phyloP scores from a whole-genome alignment of 2,329 filamentous ascomycete species.

The Aspergillus glaucus region DNA sequence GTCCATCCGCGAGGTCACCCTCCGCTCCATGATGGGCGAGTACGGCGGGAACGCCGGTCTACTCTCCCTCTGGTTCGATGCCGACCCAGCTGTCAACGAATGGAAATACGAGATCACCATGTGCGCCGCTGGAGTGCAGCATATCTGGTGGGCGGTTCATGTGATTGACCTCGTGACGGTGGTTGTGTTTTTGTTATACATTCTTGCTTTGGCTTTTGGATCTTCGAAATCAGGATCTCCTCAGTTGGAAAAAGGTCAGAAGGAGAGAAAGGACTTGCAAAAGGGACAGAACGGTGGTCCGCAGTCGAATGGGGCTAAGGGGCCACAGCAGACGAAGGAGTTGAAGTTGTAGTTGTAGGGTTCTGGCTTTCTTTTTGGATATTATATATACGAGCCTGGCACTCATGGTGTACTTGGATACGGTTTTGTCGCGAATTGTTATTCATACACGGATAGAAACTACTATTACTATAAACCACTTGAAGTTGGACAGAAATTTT shows the following conservation, averaged over 20 bases:
- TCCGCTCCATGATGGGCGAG: conserved; percentile 97
- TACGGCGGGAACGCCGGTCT: conserved; percentile 89
- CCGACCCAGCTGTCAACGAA: conserved; percentile 50
- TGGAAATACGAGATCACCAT: conserved; percentile 78
- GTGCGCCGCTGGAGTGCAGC: conserved; percentile 76
- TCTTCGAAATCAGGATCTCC: neutral
- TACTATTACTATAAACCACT: too few species aligned
- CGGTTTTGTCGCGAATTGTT: too few species aligned
- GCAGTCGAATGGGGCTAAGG: neutral
- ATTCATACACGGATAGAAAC: too few species aligned
- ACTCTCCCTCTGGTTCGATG: conserved; percentile 83
- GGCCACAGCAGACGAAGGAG: neutral
- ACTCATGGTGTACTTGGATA: too few species aligned
- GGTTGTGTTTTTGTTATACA: conserved; percentile 22
- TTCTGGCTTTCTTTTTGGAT: too few species aligned
- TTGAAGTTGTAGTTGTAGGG: neutral
- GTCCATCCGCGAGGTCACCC: conserved; percentile 76
- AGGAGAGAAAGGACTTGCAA: conserved; percentile 1
- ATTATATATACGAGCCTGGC: too few species aligned
- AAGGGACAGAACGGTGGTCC: neutral
- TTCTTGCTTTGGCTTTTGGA: conserved; percentile 2
- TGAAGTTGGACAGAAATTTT: too few species aligned
- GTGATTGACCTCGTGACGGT: conserved; percentile 56
- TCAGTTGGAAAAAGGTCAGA: neutral
- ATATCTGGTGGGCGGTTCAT: conserved; percentile 91